Conservation (phyloP, 2,329 filamentous ascomycete species). For the Clarireedia monteithiana region DNA sequence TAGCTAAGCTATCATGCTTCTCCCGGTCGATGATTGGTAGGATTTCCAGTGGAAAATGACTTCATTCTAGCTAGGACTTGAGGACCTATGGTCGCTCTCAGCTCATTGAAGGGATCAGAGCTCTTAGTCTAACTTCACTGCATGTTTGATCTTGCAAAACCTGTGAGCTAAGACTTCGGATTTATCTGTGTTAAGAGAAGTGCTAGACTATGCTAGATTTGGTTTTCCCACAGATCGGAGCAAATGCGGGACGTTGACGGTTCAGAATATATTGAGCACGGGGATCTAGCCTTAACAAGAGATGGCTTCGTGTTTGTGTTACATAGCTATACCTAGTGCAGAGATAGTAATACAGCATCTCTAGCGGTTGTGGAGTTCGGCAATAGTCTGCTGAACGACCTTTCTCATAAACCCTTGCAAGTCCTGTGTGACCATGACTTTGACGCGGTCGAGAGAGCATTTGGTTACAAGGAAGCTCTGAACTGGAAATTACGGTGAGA, state of each 20-base stretch:
- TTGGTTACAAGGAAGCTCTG: background rate
- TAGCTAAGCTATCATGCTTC: background rate
- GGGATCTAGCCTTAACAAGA: background rate
- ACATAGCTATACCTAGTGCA: background rate
- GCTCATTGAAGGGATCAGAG: background rate
- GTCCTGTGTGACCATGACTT: background rate
- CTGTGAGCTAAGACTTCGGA: background rate
- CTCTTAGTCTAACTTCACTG: background rate
- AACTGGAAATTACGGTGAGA: background rate
- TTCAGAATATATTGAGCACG: background rate
- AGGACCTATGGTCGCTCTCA: background rate
- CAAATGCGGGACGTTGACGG: background rate
- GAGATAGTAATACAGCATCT: background rate
- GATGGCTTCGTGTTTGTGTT: background rate
- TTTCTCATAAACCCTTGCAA: background rate
- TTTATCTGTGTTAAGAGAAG: no score
- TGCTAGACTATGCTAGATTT: background rate
- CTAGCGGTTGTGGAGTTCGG: background rate
- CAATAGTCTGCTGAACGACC: background rate
- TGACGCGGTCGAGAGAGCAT: background rate
- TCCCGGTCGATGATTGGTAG: background rate
- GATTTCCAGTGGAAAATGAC: background rate
- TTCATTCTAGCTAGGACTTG: background rate
- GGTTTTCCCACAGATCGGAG: background rate
- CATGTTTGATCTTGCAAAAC: background rate